Conservation (phyloP, 208 protist genomes). For the Crithidia mellificae region DNA sequence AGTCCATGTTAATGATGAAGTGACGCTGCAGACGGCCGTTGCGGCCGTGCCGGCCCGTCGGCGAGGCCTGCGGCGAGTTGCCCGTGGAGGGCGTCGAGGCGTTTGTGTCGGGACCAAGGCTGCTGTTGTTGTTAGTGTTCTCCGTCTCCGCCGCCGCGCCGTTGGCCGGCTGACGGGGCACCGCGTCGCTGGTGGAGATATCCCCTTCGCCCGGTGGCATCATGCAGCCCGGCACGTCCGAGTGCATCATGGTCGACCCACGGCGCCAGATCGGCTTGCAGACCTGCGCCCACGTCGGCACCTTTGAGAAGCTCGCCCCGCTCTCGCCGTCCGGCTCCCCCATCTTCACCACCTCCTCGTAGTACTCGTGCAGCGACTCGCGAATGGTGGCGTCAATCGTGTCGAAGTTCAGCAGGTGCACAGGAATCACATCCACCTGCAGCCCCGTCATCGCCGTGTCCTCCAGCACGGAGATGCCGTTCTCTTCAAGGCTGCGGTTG, state of each 20-base stretch:
- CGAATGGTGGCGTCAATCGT: conserved; percentile 61
- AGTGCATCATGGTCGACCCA: neutral
- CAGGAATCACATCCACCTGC: conserved; percentile 83
- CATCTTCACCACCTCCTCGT: conserved; percentile 13
- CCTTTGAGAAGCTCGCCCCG: conserved; percentile 1
- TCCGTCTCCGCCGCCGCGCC: neutral
- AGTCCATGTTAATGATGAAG: conserved; percentile 93
- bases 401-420: conserved; percentile 65
- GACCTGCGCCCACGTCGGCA: conserved; percentile 33
- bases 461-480: conserved; percentile 72
- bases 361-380: conserved; percentile 37
- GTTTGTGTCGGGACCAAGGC: neutral
- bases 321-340: conserved; percentile 12
- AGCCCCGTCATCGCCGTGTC: conserved; percentile 88
- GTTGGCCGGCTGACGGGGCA: neutral
- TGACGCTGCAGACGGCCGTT: conserved; percentile 50
- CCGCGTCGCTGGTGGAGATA: conserved; percentile 7
- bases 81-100: neutral
- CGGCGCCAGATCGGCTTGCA: conserved; percentile 40
- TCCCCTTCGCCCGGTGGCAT: conserved; percentile 13
- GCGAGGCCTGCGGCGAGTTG: conserved; percentile 3
- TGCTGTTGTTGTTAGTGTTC: conserved; percentile 1
- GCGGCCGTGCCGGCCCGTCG: conserved; percentile 9
- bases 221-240: conserved; percentile 18
- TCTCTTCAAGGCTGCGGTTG: conserved; percentile 57